Evolutionary conservation across 164 flowering plant species (phyloP), one percentile per base, ranked within the genome.

Genomic region (Brasenia schreberi): DNA sequence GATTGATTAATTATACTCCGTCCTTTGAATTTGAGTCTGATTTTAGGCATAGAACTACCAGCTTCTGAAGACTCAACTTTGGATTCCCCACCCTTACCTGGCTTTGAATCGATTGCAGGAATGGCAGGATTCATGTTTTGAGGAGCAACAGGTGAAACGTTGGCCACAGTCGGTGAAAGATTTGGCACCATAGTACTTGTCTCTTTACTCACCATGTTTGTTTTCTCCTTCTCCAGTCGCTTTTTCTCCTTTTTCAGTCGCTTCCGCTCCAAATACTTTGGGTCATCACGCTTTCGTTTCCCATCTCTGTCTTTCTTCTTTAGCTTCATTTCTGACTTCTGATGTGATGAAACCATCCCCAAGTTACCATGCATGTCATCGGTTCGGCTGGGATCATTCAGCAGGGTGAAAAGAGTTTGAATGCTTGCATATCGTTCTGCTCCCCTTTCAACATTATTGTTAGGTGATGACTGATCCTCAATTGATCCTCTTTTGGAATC

Each of bases 211-310:
- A 72, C 72, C 64, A 81, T 68, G 75, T 82, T 85, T 4, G 81
- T 81, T 78, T 79, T 70, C 65, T 85, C 92, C 74, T 82, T 86
- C 67, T 86, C 86, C 67, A 80, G 87, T 65, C 71, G 80, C 62
- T 19, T 66, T 27, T 82, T 87, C 74, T 94, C 87, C 81, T 86
- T 88, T 83, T 88, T 95, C 72, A 79, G 65, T 0, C 90, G 84
- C 73, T 87, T 94, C 73, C 68, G 69, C 78, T 87, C 96, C 75
- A 81, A 59, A 67, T 86, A 86, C 64, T 81, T 90, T 0, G 90
- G 85, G 76, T 91, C 91, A 59, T 83, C 84, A 10, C 74, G 80
- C 42, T 77, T 74, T 9, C 73, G 72, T 67, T 81, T 77, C 62
- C 77, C 76, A 0, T 75, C 72, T 63, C 70, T 75, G n/a, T 70